Conservation (phyloP, 805 yeast species). For the Starmerella scarabaei region DNA sequence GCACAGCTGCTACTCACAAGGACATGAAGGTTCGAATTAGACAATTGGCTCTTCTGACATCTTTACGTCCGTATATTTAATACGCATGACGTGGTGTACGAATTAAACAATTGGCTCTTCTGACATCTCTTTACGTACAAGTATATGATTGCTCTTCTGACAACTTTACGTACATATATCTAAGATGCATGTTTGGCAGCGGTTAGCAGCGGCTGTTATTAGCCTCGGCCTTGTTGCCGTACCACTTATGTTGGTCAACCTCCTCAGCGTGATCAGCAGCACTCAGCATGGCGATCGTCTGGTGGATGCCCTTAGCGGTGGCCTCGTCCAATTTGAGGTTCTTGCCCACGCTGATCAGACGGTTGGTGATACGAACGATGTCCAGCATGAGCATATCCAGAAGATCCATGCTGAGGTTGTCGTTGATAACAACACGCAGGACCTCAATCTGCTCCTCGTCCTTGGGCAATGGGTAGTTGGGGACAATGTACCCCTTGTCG, state of each 20-base stretch:
- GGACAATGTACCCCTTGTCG: constrained; percentile 73
- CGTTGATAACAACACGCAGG: constrained; percentile 71
- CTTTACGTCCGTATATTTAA: no score
- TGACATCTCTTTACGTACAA: no score
- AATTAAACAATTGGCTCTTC: no score
- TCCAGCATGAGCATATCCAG: constrained; percentile 53
- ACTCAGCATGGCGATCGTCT: constrained; percentile 16
- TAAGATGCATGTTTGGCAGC: constrained; percentile 9
- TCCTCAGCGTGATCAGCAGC: constrained; percentile 22
- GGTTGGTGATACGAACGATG: constrained; percentile 40
- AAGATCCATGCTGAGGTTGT: constrained; percentile 49
- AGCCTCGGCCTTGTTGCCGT: background rate
- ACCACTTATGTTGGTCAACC: constrained; percentile 24
- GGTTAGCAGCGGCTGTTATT: constrained; percentile 10
- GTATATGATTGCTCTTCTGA: no score
- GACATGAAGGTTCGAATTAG: no score
- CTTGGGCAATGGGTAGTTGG: constrained; percentile 73
- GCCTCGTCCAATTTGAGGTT: constrained; percentile 1
- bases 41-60: no score
- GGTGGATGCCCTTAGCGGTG: constrained; percentile 12
- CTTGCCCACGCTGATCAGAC: constrained; percentile 38
- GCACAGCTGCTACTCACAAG: no score
- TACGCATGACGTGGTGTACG: no score
- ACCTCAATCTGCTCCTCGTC: constrained; percentile 49
- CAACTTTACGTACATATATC: no score